phyloP scores from a whole-genome alignment of 2,329 filamentous ascomycete species.

The Fusarium anthophilum region DNA sequence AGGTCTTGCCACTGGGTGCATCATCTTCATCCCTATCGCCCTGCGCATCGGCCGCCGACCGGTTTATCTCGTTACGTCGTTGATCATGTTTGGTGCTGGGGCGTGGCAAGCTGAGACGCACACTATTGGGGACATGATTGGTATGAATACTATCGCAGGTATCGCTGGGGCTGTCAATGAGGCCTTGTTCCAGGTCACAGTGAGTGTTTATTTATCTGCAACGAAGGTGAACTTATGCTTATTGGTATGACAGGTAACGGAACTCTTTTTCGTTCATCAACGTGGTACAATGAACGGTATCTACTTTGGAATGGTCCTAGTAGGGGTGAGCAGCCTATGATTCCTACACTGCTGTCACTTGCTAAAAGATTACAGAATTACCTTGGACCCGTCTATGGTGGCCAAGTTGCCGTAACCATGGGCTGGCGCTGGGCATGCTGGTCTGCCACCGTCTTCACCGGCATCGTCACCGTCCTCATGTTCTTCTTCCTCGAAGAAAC shows the following conservation, averaged over 20 bases:
- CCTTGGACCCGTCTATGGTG: slow-evolving; percentile 25
- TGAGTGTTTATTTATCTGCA: neutral
- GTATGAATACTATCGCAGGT: slow-evolving; percentile 42
- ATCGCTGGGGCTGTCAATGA: slow-evolving; percentile 51
- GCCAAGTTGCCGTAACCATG: slow-evolving; percentile 13
- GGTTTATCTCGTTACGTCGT: slow-evolving; percentile 40
- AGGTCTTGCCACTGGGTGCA: slow-evolving; percentile 44
- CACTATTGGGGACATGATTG: slow-evolving; percentile 32
- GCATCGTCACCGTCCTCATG: slow-evolving; percentile 25
- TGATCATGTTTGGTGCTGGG: slow-evolving; percentile 31
- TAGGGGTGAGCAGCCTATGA: slow-evolving; percentile 1
- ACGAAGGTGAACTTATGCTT: too few relatives aligned
- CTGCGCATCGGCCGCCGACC: slow-evolving; percentile 46
- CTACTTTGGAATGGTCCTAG: slow-evolving; percentile 27
- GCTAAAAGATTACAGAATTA: slow-evolving; percentile 9
- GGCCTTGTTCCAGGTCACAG: slow-evolving; percentile 50
- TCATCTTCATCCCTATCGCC: slow-evolving; percentile 47
- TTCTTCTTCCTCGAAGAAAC: slow-evolving; percentile 49
- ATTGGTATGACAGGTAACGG: slow-evolving; percentile 6
- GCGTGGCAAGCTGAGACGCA: slow-evolving; percentile 41
- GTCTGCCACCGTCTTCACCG: slow-evolving; percentile 38
- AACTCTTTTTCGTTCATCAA: slow-evolving; percentile 47
- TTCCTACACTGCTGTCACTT: fast-evolving
- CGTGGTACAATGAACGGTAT: slow-evolving; percentile 44
- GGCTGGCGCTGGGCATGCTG: slow-evolving; percentile 54